phyloP scores from a whole-genome alignment of 306 rosid genomes.

The Dalbergia cochinchinensis region DNA sequence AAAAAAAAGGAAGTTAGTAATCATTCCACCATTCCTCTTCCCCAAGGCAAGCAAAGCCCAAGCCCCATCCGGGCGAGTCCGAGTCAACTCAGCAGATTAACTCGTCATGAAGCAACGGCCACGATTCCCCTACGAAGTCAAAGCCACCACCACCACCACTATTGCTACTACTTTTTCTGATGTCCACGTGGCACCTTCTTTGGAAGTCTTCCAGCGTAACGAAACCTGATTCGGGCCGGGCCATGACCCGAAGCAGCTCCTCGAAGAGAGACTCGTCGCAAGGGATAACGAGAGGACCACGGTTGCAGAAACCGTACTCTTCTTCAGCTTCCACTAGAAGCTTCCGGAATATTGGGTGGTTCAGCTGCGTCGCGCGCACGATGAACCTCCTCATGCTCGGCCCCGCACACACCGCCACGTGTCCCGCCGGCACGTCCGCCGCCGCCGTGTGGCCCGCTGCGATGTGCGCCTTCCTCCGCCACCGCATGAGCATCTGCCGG shows the following conservation, averaged over 20 bases:
- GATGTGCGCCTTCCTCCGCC: constrained; percentile 71
- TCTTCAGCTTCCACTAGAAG: constrained; percentile 86
- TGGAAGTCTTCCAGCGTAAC: constrained; percentile 50
- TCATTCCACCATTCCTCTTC: not conserved
- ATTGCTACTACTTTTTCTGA: constrained; percentile 14
- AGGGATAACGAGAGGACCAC: constrained; percentile 82
- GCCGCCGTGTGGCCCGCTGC: constrained; percentile 45
- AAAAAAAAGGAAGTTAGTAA: constrained; percentile 16
- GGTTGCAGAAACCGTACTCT: constrained; percentile 87
- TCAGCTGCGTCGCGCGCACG: constrained; percentile 76
- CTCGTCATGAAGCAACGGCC: constrained; percentile 79
- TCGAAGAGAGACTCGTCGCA: constrained; percentile 83
- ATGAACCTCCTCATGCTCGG: constrained; percentile 67
- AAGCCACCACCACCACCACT: not conserved
- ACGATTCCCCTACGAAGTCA: constrained; percentile 61
- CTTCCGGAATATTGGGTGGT: constrained; percentile 87
- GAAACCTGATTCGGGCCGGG: constrained; percentile 56
- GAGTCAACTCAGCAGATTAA: constrained; percentile 50
- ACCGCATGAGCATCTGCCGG: constrained; percentile 85
- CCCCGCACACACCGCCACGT: constrained; percentile 89
- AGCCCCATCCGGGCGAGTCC: not conserved
- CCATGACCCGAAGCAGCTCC: constrained; percentile 65
- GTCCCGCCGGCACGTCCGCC: constrained; percentile 83
- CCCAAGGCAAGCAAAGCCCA: too few species aligned
- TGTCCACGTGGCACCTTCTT: constrained; percentile 74